These are phyloP conservation scores for Cyathus striatus DNA, from an alignment of 768 basidiomycete genomes.

Conservation along the genomic window DNA sequence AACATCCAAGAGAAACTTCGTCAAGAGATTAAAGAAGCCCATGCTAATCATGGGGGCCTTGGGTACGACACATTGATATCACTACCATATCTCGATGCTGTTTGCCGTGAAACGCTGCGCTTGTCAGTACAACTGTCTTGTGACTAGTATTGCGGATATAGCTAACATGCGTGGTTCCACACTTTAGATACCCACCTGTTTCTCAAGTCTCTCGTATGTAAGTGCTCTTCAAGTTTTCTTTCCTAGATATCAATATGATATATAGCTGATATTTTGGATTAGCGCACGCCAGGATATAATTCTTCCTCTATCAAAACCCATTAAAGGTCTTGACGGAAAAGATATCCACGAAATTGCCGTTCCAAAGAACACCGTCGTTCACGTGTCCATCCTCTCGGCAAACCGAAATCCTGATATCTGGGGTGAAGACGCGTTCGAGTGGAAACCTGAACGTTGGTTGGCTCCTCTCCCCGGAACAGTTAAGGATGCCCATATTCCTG, in stretches of 20 bases:
- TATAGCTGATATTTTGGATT: too few relatives aligned
- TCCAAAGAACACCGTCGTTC: conserved; percentile 23
- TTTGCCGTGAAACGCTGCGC: conserved; percentile 28
- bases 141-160: too few relatives aligned
- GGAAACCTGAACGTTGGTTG: conserved; percentile 38
- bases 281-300: conserved; percentile 21
- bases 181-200: conserved; percentile 17
- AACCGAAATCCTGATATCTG: conserved; percentile 33
- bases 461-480: conserved; percentile 20
- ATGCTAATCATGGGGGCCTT: conserved; percentile 8
- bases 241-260: neutral
- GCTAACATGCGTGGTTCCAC: neutral
- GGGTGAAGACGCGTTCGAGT: conserved; percentile 34
- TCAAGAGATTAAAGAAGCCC: conserved; percentile 16
- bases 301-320: conserved; percentile 24
- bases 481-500: conserved; percentile 14
- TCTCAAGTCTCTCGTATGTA: conserved; percentile 17
- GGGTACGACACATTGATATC: conserved; percentile 19
- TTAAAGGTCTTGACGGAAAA: conserved; percentile 16
- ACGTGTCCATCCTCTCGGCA: conserved; percentile 24
- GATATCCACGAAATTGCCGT: conserved; percentile 21
- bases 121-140: conserved; percentile 15
- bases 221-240: neutral
- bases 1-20: conserved; percentile 27
- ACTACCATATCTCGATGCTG: conserved; percentile 27